Evolutionary conservation across 1,284 basidiomycete species (phyloP).

Genomic region (Mycosarcoma mackinlayi): DNA sequence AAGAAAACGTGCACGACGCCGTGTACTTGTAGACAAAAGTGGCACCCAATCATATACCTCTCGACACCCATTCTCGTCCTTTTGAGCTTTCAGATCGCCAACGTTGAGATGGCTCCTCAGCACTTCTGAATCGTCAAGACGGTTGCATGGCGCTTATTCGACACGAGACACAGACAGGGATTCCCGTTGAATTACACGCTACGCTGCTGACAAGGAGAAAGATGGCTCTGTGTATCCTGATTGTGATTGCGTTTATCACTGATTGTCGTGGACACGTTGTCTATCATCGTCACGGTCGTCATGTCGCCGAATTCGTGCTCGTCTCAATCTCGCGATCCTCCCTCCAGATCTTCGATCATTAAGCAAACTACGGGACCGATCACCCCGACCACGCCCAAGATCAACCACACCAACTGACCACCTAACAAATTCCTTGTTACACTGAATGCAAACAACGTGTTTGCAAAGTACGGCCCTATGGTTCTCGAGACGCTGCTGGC

Average conservation of each 20-base stretch:
- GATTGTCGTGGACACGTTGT: neutral
- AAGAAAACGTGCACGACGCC: too few species aligned
- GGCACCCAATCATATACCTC: slow-evolving; percentile 1
- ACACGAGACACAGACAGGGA: too few species aligned
- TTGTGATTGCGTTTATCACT: too few species aligned
- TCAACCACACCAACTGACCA: slow-evolving; percentile 54
- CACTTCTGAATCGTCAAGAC: too few species aligned
- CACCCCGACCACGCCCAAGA: slow-evolving; percentile 22
- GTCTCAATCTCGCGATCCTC: neutral
- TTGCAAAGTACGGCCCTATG: slow-evolving; percentile 46
- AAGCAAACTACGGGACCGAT: slow-evolving; percentile 17
- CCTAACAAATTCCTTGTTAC: slow-evolving; percentile 36
- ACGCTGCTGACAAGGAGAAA: too few species aligned
- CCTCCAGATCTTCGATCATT: slow-evolving; percentile 24
- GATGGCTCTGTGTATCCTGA: too few species aligned
- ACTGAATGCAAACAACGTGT: slow-evolving; percentile 47
- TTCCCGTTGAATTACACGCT: too few species aligned
- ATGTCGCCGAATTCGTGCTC: too few species aligned
- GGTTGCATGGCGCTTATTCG: too few species aligned
- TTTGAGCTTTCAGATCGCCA: neutral
- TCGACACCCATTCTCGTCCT: too few species aligned
- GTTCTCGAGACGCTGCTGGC: slow-evolving; percentile 32
- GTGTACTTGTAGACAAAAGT: neutral
- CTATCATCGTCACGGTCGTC: neutral
- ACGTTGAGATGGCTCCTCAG: too few species aligned